These are phyloP conservation scores for Biscogniauxia marginata DNA, from an alignment of 2,329 filamentous ascomycete genomes.

Conservation along the genomic window DNA sequence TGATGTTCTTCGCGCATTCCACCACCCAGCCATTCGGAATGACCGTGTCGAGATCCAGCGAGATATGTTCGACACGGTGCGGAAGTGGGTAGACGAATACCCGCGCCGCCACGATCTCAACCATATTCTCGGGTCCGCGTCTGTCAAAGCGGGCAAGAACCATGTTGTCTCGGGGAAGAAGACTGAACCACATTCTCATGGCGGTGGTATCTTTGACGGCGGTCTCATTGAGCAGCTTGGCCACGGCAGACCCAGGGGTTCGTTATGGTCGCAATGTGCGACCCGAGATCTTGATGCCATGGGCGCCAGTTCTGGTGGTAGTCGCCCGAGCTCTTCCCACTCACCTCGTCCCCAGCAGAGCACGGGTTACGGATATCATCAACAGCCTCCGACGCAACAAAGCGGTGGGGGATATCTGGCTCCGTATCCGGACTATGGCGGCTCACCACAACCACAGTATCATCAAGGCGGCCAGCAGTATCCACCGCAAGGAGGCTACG, in stretches of 20 bases:
- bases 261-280: slow-evolving; percentile 61
- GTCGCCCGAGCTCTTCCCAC: slow-evolving; percentile 33
- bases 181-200: slow-evolving; percentile 41
- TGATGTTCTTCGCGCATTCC: slow-evolving; percentile 80
- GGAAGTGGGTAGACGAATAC: slow-evolving; percentile 73
- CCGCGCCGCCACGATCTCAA: slow-evolving; percentile 68
- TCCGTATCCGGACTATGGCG: slow-evolving; percentile 16
- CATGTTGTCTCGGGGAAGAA: slow-evolving; percentile 52
- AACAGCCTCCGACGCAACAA: slow-evolving; percentile 27
- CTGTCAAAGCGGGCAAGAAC: slow-evolving; percentile 80
- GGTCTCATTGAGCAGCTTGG: slow-evolving; percentile 43
- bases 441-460: slow-evolving; percentile 5
- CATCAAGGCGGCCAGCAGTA: slow-evolving; percentile 2
- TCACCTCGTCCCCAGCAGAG: slow-evolving; percentile 29
- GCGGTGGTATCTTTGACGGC: slow-evolving; percentile 37
- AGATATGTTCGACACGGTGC: slow-evolving; percentile 85
- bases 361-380: slow-evolving; percentile 42
- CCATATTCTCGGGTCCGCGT: slow-evolving; percentile 74
- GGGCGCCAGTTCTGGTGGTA: slow-evolving; percentile 44
- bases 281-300: slow-evolving; percentile 57
- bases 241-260: slow-evolving; percentile 58
- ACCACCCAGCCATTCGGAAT: slow-evolving; percentile 83
- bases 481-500: slow-evolving; percentile 8
- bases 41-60: slow-evolving; percentile 75
- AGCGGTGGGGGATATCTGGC: slow-evolving; percentile 6